Base-by-base conservation (phyloP, 257 asterid genomes). In the Pogostemon cablin region DNA sequence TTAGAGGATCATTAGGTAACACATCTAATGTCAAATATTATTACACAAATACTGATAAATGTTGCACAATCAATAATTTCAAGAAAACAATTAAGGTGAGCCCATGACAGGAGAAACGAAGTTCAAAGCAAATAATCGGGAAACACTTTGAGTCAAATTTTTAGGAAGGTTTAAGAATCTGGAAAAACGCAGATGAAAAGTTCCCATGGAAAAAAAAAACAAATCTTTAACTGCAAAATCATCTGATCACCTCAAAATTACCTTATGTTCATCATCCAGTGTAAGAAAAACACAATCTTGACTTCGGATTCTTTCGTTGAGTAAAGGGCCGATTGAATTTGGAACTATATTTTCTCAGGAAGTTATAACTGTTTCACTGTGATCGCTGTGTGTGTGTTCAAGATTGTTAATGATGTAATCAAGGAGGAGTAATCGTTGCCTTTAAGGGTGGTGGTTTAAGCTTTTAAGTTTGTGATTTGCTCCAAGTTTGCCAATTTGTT, bases 381-480 rank as follows among this genome's bases (percentile, higher is more conserved):
- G 20, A 42, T 62, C 9, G 52, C 38, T 72, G 17, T 15, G 35
- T 62, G 54, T 20, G 67, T 62, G 8, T 34, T 40, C 41, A 25
- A 38, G 57, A 65, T 60, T 35, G 62, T 66, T 71, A 58, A 58
- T 65, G 10, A 35, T 57, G 68, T 47, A 57, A 62, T 20, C 41
- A 17, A 8, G 20, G 71, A 47, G 6, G 53, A 52, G 68, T 79
- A 49, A 71, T 79, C 80, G 68, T 75, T 75, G 83, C 80, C 66
- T 75, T 12, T 52, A 52, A 68, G 63, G 60, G 5, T 6, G 62
- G 62, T 37, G 15, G 42, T 40, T 47, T 43, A 5, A 32, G 10
- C 7, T 46, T 46, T 6, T n/a, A 2, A 35, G 25, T 8, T 6
- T 34, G 38, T 58, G 64, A 25, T 17, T 75, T 56, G 42, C 32